These are phyloP conservation scores for Arthrobotrys pseudoclavata DNA, from an alignment of 2,329 filamentous ascomycete species.

Conservation along the genomic window DNA sequence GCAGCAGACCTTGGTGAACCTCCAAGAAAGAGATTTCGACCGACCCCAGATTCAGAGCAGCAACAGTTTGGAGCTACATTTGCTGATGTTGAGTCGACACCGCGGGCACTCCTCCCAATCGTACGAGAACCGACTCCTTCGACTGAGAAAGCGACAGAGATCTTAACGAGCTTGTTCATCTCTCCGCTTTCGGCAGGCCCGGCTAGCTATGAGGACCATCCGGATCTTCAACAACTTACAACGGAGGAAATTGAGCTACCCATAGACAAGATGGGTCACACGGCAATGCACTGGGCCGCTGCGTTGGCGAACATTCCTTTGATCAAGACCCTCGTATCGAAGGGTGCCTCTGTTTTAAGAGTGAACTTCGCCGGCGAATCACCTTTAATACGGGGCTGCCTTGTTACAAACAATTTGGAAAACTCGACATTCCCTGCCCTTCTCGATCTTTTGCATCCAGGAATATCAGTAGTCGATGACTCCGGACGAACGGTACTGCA, in stretches of 20 bases:
- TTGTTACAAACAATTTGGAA: slow-evolving; percentile 94
- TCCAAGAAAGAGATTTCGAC: slow-evolving; percentile 51
- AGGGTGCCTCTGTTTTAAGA: slow-evolving; percentile 87
- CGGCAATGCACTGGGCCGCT: slow-evolving; percentile 94
- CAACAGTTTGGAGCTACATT: slow-evolving; percentile 66
- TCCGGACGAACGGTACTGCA: slow-evolving; percentile 93
- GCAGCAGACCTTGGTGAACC: slow-evolving; percentile 49
- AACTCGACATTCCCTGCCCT: slow-evolving; percentile 90
- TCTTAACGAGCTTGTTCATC: slow-evolving; percentile 86
- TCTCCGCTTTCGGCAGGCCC: slow-evolving; percentile 71
- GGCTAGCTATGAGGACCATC: slow-evolving; percentile 77
- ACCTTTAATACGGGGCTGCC: slow-evolving; percentile 89
- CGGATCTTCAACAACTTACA: slow-evolving; percentile 80
- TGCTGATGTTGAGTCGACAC: slow-evolving; percentile 49
- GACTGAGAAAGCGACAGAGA: slow-evolving; percentile 82
- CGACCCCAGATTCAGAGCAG: slow-evolving; percentile 65
- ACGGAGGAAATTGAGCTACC: slow-evolving; percentile 90
- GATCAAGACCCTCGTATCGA: slow-evolving; percentile 82
- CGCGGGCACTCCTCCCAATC: slow-evolving; percentile 75
- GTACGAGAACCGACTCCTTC: slow-evolving; percentile 74
- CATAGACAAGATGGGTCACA: slow-evolving; percentile 89
- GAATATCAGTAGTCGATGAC: slow-evolving; percentile 89
- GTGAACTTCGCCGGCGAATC: slow-evolving; percentile 93
- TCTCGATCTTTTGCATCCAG: slow-evolving; percentile 86
- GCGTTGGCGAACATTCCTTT: slow-evolving; percentile 88